Evolutionary conservation across 768 basidiomycete genomes (phyloP), one percentile per base, ranked within the genome.

Genomic region (Russula sp.): DNA sequence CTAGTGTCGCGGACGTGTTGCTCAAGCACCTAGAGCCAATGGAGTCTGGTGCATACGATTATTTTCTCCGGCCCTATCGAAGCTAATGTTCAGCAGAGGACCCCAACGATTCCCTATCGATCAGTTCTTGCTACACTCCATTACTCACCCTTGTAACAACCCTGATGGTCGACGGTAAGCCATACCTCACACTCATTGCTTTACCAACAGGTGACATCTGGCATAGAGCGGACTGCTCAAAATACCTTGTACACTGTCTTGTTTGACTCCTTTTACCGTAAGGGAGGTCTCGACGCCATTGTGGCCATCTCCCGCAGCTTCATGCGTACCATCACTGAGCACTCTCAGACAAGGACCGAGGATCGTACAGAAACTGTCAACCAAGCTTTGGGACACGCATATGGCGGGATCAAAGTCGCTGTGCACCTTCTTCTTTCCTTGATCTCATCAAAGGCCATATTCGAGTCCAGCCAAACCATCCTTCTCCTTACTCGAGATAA

Each of bases 391-490:
- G 77, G 84, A 4, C 86, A 91, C 69, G 90, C 90, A 2, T 91
- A 87, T 58, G 84, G 86, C 49, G 91, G 88, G 7, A 73, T 95
- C 55, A 94, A 93, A 73, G 85, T 93, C 48, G 86, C 86, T 0
- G 77, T 96, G 42, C 84, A 89, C 66, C 78, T 96, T 48, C 76
- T 98, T 47, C 80, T 84, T 62, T 83, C 88, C 11, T 77, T 98
- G 49, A 79, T 93, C 31, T 86, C 89, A 1, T 82, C 91, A 32
- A 90, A 90, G 68, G 82, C 89, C 13, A 77, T 96, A 31, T 81
- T 94, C 59, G 94, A 98, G 62, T 90, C 92, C 7, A 81, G 85
- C 3, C 95, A 98, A 74, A 95, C 93, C 0, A 72, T 80, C 4
- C 74, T 89, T 37, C 79, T 89, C 16, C 75, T 84, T 45, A 87